Conservation (phyloP, 768 basidiomycete species). For the Tricholoma bakamatsutake region DNA sequence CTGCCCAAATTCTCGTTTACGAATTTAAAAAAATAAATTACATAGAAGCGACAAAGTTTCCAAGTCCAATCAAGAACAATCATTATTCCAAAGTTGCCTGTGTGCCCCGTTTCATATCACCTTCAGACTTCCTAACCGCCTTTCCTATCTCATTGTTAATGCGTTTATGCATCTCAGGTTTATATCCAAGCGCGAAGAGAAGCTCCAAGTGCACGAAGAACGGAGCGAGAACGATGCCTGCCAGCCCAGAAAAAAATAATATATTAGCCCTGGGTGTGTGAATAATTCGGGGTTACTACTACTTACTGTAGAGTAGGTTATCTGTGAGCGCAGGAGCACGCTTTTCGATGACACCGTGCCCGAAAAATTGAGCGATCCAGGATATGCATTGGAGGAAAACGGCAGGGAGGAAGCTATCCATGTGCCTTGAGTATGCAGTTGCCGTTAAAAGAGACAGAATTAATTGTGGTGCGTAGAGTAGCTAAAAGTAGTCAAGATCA, state of each 20-base stretch:
- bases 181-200: slow-evolving; percentile 81
- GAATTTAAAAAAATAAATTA: no score
- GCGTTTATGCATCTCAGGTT: slow-evolving; percentile 67
- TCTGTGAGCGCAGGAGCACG: slow-evolving; percentile 88
- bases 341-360: slow-evolving; percentile 85
- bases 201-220: slow-evolving; percentile 95
- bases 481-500: slow-evolving; percentile 44
- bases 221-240: slow-evolving; percentile 87
- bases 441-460: slow-evolving; percentile 60
- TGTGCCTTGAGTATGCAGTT: slow-evolving; percentile 49
- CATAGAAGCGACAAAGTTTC: no score
- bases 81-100: no score
- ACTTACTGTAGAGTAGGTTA: slow-evolving; percentile 81
- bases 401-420: slow-evolving; percentile 51
- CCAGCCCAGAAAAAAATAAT: not conserved
- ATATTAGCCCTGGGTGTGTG: slow-evolving; percentile 1
- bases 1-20: no score
- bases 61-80: no score
- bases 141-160: slow-evolving; percentile 71
- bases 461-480: slow-evolving; percentile 74
- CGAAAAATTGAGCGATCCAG: slow-evolving; percentile 89
- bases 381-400: slow-evolving; percentile 51
- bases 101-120: slow-evolving; percentile 43
- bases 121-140: slow-evolving; percentile 65
- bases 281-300: not conserved